phyloP scores from a whole-genome alignment of 192 early-diverging fungal genomes.

The Rhizophagus prolifer region DNA sequence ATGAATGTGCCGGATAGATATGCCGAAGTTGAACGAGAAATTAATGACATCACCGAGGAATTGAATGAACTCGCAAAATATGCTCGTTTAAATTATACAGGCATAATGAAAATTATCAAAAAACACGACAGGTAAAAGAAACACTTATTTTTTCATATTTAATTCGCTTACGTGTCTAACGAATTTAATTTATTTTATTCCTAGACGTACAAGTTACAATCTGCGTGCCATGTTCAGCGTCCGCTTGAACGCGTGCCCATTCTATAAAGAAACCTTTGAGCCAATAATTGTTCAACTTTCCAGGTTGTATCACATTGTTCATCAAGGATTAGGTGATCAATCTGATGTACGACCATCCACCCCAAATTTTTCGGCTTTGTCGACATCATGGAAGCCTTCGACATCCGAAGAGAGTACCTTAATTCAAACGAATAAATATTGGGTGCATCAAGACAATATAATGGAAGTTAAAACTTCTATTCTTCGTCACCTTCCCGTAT shows the following conservation, averaged over 20 bases:
- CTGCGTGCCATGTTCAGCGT: conserved; percentile 78
- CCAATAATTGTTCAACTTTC: conserved; percentile 81
- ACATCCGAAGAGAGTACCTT: conserved; percentile 60
- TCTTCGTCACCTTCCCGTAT: conserved; percentile 86
- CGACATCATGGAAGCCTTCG: conserved; percentile 25
- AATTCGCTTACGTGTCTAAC: not conserved
- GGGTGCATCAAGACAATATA: conserved; percentile 95
- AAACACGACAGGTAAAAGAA: conserved; percentile 82
- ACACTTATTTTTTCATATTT: not conserved
- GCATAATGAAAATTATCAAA: conserved; percentile 92
- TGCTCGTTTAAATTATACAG: conserved; percentile 79
- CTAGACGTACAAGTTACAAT: conserved; percentile 54
- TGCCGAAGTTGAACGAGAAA: conserved; percentile 54
- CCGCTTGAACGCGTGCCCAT: conserved; percentile 79
- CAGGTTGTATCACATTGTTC: conserved; percentile 69
- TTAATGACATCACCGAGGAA: conserved; percentile 74
- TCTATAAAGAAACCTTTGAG: conserved; percentile 87
- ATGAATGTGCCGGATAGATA: conserved; percentile 31
- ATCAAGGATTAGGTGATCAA: conserved; percentile 49
- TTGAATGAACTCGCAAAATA: conserved; percentile 77
- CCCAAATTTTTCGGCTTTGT: conserved; percentile 5
- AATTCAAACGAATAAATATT: conserved; percentile 88
- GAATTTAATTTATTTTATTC: not conserved
- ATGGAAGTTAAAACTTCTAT: conserved; percentile 91
- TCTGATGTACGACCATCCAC: conserved; percentile 34